Evolutionary conservation across 2,329 filamentous ascomycete genomes (phyloP).

Genomic region (Zopfia rhizophila): DNA sequence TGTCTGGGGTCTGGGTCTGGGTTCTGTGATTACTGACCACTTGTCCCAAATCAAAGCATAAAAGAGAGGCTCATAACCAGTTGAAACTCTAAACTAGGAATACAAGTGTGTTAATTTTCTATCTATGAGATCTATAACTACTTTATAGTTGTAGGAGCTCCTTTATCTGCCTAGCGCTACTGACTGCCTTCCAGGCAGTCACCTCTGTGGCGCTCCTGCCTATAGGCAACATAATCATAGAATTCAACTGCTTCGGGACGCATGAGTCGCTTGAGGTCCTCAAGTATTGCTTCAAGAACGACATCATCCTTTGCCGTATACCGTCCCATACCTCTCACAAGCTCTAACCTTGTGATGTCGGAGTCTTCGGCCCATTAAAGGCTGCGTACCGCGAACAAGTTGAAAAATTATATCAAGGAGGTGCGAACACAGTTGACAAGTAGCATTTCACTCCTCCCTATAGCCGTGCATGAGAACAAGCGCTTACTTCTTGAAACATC

Average conservation of each 20-base stretch:
- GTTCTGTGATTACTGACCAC: no score
- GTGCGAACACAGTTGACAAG: conserved; percentile 30
- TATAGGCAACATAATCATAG: no score
- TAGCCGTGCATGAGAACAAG: conserved; percentile 27
- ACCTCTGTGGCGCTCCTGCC: no score
- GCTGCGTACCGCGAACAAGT: conserved; percentile 35
- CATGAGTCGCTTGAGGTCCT: conserved; percentile 48
- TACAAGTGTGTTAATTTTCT: no score
- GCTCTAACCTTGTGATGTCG: conserved; percentile 34
- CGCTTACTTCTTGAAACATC: conserved; percentile 40
- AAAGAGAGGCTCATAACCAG: no score
- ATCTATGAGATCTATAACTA: no score
- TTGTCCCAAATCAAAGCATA: no score
- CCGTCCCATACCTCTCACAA: conserved; percentile 27
- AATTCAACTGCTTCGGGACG: conserved; percentile 25
- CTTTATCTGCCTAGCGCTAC: no score
- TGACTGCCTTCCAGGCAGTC: no score
- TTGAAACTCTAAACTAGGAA: no score
- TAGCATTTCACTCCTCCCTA: conserved; percentile 38
- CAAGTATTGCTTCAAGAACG: conserved; percentile 44
- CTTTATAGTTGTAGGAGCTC: no score
- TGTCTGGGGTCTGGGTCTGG: no score
- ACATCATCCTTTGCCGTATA: conserved; percentile 45
- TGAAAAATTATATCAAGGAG: conserved; percentile 30
- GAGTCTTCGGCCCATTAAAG: conserved; percentile 32